Evolutionary conservation across 345 rosid genomes (phyloP).

Genomic region (Camelina laxa): DNA sequence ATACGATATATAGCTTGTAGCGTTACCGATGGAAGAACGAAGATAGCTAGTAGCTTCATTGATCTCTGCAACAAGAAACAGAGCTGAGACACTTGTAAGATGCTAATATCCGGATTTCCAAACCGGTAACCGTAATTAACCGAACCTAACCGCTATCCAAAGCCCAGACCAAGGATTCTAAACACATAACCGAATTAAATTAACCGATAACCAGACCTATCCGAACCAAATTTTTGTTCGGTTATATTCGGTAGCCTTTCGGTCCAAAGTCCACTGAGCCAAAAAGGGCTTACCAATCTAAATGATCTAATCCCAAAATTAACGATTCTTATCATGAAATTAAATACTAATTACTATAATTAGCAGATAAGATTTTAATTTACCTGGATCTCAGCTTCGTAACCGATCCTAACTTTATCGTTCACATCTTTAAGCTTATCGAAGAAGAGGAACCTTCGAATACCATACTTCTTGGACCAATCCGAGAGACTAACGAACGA

Average conservation of each 20-base stretch:
- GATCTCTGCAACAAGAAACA: slow-evolving; percentile 61
- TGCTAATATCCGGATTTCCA: too few species aligned
- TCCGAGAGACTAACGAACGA: slow-evolving; percentile 62
- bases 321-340: background rate
- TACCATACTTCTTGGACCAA: slow-evolving; percentile 74
- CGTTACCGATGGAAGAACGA: slow-evolving; percentile 69
- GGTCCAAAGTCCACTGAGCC: too few species aligned
- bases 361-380: background rate
- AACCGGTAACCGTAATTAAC: too few species aligned
- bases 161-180: too few species aligned
- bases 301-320: background rate
- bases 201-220: too few species aligned
- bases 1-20: slow-evolving; percentile 70
- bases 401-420: slow-evolving; percentile 56
- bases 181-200: too few species aligned
- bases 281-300: background rate
- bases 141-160: too few species aligned
- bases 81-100: background rate
- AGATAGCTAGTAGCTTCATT: slow-evolving; percentile 62
- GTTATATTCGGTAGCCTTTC: too few species aligned
- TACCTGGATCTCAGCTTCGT: slow-evolving; percentile 72
- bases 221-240: too few species aligned
- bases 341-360: slow-evolving; percentile 1
- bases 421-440: slow-evolving; percentile 68
- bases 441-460: slow-evolving; percentile 65